These are phyloP conservation scores for Fusarium aywerte DNA, from an alignment of 2,329 filamentous ascomycete genomes.

Conservation along the genomic window DNA sequence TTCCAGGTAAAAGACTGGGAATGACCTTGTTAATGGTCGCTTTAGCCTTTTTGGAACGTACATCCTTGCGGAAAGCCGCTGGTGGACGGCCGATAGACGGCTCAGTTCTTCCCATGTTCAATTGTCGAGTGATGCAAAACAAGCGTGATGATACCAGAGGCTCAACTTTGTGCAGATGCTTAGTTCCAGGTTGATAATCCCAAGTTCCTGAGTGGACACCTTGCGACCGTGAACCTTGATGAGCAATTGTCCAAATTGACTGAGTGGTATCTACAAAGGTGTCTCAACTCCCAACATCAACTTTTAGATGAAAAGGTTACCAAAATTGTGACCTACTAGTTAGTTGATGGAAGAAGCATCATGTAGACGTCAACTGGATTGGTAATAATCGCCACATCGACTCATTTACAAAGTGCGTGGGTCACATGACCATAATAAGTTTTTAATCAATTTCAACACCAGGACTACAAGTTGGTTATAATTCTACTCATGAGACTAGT, in stretches of 20 bases:
- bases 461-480: not conserved
- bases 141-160: not conserved
- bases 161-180: not conserved
- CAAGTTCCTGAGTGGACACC: not conserved
- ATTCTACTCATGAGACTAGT: no score
- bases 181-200: not conserved
- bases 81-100: conserved; percentile 41
- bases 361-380: not conserved
- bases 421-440: conserved; percentile 7
- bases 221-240: conserved; percentile 16
- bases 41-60: conserved; percentile 66
- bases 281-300: fast-evolving
- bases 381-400: conserved; percentile 3
- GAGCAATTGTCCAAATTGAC: not conserved
- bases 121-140: fast-evolving
- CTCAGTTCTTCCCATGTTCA: conserved; percentile 42
- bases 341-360: not conserved
- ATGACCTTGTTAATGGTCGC: conserved; percentile 69
- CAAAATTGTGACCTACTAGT: fast-evolving
- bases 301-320: no score
- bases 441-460: not conserved
- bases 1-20: conserved; percentile 63
- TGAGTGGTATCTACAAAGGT: conserved; percentile 14
- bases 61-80: conserved; percentile 45
- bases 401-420: not conserved